A percentile compares a stretch with the other conserved stretches of the same genome.
Evolutionary conservation across 129 eudicot genomes (phyloP).

Genomic region (Deinandra increscens): DNA sequence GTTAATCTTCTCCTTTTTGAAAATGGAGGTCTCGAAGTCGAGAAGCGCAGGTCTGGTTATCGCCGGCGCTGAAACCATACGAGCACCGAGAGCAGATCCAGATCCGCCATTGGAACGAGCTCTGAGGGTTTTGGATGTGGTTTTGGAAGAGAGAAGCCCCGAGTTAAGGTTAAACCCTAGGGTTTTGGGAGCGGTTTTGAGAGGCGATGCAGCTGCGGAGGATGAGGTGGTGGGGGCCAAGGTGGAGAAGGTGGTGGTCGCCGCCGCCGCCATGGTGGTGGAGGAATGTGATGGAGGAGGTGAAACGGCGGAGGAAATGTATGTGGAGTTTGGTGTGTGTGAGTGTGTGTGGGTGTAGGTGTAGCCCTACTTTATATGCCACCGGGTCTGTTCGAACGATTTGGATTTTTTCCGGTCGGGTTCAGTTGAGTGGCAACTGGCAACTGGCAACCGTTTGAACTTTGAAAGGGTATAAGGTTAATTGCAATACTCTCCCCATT

Average conservation of each 20-base stretch:
- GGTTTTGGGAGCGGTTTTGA: conserved; percentile 24
- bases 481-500: too few relatives aligned
- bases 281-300: conserved; percentile 3
- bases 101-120: conserved; percentile 33
- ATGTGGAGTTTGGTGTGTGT: neutral
- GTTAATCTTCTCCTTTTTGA: conserved; percentile 70
- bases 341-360: too few relatives aligned
- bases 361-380: neutral
- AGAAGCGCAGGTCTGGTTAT: conserved; percentile 42
- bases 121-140: conserved; percentile 35
- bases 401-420: neutral
- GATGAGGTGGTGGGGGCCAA: conserved; percentile 31
- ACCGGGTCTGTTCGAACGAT: neutral
- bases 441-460: too few relatives aligned
- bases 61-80: conserved; percentile 56
- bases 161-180: conserved; percentile 40
- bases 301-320: neutral
- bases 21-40: conserved; percentile 81
- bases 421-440: neutral
- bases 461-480: too few relatives aligned
- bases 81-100: conserved; percentile 57
- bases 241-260: conserved; percentile 23
- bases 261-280: conserved; percentile 15
- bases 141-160: conserved; percentile 39
- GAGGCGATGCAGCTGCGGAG: conserved; percentile 10